Evolutionary conservation across 805 yeast genomes (phyloP), one percentile per base, ranked within the genome.

Genomic region (Cyberlindnera euphorbiiphila): DNA sequence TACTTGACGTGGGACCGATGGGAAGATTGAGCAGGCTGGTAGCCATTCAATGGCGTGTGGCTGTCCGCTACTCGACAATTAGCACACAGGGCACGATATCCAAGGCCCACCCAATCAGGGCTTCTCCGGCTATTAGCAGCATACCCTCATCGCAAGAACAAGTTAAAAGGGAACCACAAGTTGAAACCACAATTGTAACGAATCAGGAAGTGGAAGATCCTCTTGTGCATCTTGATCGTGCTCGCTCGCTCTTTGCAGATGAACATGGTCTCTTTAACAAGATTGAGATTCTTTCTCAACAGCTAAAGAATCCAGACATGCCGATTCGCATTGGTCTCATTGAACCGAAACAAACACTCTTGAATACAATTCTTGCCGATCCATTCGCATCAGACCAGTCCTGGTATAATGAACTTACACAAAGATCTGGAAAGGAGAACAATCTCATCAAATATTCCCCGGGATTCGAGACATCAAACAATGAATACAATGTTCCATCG

Each of bases 301-400:
- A 36, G 20, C 13, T 44, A 12, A 42, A 37, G 27, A 21, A 27
- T 22, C 45, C 47, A 23, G 36, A 46, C n/a, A 27, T 37, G 3
- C 49, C 50, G 9, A 42, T 57, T 10, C 46, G 62, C 34, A 53
- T 61, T 26, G 65, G 65, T 4, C 41, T 61, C 9, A 41, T 60
- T 20, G 48, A 56, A 1, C 26, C 55, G 1, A 47, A 46, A 19
- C 39, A 42, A 5, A 46, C 53, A 2, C 40, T 61, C 9, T 36
- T 62, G 9, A 53, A 56, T 15, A 45, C 62, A 6, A 24, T 62
- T 4, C 31, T 62, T 24, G 50, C 60, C 2, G 64, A 62, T 39
- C 64, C 62, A 9, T 61, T 60, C 32, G 53, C 57, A 2, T 27
- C 54, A 1, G 56, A 60, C 23, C 61, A 57, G 32, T 20, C 51